These are phyloP conservation scores for Panellus pusillus DNA, from an alignment of 768 basidiomycete genomes.

Conservation along the genomic window DNA sequence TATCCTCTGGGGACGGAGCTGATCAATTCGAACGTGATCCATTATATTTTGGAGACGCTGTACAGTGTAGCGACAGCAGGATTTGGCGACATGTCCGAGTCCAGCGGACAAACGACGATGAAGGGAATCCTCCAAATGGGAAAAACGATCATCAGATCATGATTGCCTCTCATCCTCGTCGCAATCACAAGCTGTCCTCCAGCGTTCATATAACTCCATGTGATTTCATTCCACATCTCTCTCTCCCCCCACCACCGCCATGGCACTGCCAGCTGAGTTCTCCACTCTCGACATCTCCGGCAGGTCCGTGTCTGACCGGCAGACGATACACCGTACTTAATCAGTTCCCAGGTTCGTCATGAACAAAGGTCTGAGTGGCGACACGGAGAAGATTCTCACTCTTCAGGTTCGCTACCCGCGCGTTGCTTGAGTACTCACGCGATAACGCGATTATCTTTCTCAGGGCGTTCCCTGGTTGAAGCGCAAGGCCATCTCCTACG, in stretches of 20 bases:
- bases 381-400: conserved; percentile 59
- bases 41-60: no score
- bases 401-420: background rate
- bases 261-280: conserved; percentile 66
- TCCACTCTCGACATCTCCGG: conserved; percentile 62
- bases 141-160: no score
- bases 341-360: conserved; percentile 29
- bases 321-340: conserved; percentile 45
- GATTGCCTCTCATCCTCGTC: no score
- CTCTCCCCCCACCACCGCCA: conserved; percentile 28
- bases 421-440: no score
- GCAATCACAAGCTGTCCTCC: no score
- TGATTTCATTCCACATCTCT: background rate
- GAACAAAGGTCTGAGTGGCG: conserved; percentile 71
- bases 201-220: no score
- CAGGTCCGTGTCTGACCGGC: conserved; percentile 36
- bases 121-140: no score
- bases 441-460: conserved; percentile 26
- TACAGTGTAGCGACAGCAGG: no score
- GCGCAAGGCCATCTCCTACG: conserved; percentile 58
- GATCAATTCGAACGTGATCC: no score
- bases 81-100: no score
- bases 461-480: conserved; percentile 77
- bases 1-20: no score
- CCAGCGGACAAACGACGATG: no score